Conservation (phyloP, 306 rosid species). For the Vicia villosa region DNA sequence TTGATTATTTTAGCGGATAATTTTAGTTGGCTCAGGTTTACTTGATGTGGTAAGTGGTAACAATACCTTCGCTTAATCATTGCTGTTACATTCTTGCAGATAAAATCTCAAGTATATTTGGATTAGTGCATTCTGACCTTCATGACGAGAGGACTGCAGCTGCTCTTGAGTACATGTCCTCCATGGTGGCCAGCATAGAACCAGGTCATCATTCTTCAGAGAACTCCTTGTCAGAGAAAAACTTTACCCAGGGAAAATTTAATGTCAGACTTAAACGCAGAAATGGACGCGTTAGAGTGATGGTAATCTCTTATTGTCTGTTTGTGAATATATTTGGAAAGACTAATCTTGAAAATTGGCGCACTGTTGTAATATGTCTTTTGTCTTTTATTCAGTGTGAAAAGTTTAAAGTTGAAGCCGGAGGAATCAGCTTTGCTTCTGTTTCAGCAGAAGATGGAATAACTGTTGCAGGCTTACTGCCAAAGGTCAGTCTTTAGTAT, state of each 20-base stretch:
- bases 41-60: neutral
- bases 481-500: constrained; percentile 66
- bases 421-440: constrained; percentile 58
- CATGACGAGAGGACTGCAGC: constrained; percentile 72
- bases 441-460: constrained; percentile 55
- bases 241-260: constrained; percentile 64
- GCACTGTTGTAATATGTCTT: constrained; percentile 32
- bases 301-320: constrained; percentile 56
- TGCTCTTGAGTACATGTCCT: constrained; percentile 77
- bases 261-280: constrained; percentile 81
- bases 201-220: constrained; percentile 55
- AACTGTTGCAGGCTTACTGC: constrained; percentile 59
- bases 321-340: constrained; percentile 10
- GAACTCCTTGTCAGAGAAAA: constrained; percentile 47
- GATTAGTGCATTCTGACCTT: constrained; percentile 82
- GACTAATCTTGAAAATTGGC: constrained; percentile 25
- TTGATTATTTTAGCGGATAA: constrained; percentile 14
- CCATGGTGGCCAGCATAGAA: constrained; percentile 77
- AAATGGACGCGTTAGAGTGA: constrained; percentile 91
- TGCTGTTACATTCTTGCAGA: constrained; percentile 49
- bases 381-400: constrained; percentile 55
- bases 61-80: constrained; percentile 23
- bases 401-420: constrained; percentile 59
- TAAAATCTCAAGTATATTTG: constrained; percentile 75
- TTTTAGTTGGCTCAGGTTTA: constrained; percentile 15